Evolutionary conservation across 805 yeast species (phyloP).

Genomic region (Lipomyces starkeyi): DNA sequence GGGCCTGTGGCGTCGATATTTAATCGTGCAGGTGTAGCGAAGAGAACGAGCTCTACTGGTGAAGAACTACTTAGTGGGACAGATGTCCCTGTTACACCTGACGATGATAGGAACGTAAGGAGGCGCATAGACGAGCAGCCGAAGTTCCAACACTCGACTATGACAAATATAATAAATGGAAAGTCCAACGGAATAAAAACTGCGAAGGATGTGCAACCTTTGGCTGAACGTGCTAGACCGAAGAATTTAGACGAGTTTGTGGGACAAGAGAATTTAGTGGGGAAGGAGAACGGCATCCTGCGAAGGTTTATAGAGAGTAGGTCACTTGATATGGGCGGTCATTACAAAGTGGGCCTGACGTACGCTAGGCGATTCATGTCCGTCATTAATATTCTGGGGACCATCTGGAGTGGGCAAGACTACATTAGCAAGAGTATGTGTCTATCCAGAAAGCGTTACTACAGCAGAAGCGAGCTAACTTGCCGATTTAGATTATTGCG

Average conservation of each 20-base stretch:
- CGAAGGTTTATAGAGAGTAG: slow-evolving; percentile 62
- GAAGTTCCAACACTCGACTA: neutral
- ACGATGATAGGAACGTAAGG: neutral
- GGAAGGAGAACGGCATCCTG: slow-evolving; percentile 62
- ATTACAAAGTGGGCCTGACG: neutral
- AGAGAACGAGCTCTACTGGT: slow-evolving; percentile 3
- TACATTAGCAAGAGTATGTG: slow-evolving; percentile 66
- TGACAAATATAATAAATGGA: neutral
- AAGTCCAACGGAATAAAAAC: neutral
- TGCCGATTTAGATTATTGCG: slow-evolving; percentile 57
- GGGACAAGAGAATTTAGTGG: slow-evolving; percentile 84
- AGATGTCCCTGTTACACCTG: neutral
- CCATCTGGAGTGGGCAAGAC: slow-evolving; percentile 96
- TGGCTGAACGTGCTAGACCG: slow-evolving; percentile 89
- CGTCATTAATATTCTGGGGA: slow-evolving; percentile 91
- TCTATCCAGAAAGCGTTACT: neutral
- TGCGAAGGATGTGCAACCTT: slow-evolving; percentile 50
- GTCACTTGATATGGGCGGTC: slow-evolving; percentile 25
- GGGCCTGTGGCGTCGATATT: slow-evolving; percentile 8
- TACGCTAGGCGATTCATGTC: slow-evolving; percentile 47
- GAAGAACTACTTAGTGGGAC: neutral
- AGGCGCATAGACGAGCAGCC: neutral
- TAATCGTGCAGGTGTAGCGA: neutral
- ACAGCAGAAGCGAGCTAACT: neutral
- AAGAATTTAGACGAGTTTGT: slow-evolving; percentile 66